phyloP scores from a whole-genome alignment of 1,284 basidiomycete genomes.

The Austroboletus niveus region DNA sequence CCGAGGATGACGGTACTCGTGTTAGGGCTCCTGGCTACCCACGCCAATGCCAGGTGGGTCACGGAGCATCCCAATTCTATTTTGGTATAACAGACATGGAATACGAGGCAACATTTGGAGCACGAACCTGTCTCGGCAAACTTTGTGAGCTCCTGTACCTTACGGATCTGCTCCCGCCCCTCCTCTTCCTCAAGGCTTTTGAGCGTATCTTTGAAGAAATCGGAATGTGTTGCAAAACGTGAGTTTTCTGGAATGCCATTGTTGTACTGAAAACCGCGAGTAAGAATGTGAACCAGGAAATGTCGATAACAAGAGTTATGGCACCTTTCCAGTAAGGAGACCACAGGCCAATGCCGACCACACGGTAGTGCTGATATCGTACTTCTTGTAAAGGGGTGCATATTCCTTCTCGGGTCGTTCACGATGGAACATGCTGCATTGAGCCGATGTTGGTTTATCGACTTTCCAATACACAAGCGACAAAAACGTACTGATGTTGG shows the following conservation, averaged over 20 bases:
- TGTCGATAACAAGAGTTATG: background rate
- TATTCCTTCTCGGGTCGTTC: constrained; percentile 62
- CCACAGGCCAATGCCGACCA: constrained; percentile 64
- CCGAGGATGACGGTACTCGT: constrained; percentile 71
- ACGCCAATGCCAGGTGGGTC: constrained; percentile 72
- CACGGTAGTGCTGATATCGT: constrained; percentile 47
- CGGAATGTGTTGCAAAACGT: constrained; percentile 52
- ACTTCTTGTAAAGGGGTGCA: constrained; percentile 41
- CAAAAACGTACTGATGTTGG: constrained; percentile 41
- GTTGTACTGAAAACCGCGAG: constrained; percentile 31
- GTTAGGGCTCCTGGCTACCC: constrained; percentile 72
- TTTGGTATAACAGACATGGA: background rate
- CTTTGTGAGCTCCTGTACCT: constrained; percentile 49
- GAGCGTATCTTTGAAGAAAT: constrained; percentile 43
- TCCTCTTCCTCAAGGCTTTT: constrained; percentile 36
- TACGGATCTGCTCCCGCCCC: constrained; percentile 50
- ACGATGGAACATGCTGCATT: constrained; percentile 42
- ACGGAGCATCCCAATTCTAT: constrained; percentile 55
- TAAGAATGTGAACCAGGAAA: background rate
- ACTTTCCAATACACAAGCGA: background rate
- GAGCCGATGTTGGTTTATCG: background rate
- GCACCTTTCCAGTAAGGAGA: constrained; percentile 49
- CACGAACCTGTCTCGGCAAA: constrained; percentile 42
- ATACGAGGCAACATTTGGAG: background rate
- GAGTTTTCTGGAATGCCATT: constrained; percentile 50